These are phyloP conservation scores for Pleochaeta shiraiana DNA, from an alignment of 2,329 filamentous ascomycete genomes.

Conservation along the genomic window DNA sequence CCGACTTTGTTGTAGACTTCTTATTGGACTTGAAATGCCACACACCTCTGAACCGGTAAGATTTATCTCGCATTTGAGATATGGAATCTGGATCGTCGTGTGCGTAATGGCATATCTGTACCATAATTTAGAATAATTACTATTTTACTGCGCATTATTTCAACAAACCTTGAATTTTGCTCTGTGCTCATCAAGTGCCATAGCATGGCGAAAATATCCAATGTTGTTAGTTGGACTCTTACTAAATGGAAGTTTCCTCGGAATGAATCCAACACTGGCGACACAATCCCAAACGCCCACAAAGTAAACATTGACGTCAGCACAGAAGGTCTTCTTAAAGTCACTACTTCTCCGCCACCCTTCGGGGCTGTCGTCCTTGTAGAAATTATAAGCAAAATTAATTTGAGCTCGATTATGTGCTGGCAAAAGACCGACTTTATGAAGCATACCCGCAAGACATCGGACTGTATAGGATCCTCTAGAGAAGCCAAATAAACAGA, in stretches of 20 bases:
- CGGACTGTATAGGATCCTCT: slow-evolving; percentile 28
- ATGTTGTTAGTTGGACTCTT: slow-evolving; percentile 20
- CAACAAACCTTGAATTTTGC: slow-evolving; percentile 24
- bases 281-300: slow-evolving; percentile 24
- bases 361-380: slow-evolving; percentile 21
- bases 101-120: slow-evolving; percentile 1
- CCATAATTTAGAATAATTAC: neutral
- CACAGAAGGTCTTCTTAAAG: slow-evolving; percentile 25
- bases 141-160: too few species aligned
- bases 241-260: slow-evolving; percentile 20
- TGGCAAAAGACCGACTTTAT: slow-evolving; percentile 22
- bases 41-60: too few species aligned
- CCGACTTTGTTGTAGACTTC: too few species aligned
- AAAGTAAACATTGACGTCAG: slow-evolving; percentile 22
- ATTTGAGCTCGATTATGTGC: slow-evolving; percentile 42
- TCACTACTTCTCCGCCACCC: slow-evolving; percentile 22
- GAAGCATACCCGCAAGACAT: slow-evolving; percentile 24
- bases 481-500: slow-evolving; percentile 28
- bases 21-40: too few species aligned
- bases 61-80: too few species aligned
- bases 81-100: slow-evolving; percentile 11
- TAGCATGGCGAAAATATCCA: slow-evolving; percentile 23
- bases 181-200: slow-evolving; percentile 23
- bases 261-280: slow-evolving; percentile 22
- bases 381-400: slow-evolving; percentile 24